phyloP scores from a whole-genome alignment of 2,329 filamentous ascomycete species.

The Fusarium floridanum region DNA sequence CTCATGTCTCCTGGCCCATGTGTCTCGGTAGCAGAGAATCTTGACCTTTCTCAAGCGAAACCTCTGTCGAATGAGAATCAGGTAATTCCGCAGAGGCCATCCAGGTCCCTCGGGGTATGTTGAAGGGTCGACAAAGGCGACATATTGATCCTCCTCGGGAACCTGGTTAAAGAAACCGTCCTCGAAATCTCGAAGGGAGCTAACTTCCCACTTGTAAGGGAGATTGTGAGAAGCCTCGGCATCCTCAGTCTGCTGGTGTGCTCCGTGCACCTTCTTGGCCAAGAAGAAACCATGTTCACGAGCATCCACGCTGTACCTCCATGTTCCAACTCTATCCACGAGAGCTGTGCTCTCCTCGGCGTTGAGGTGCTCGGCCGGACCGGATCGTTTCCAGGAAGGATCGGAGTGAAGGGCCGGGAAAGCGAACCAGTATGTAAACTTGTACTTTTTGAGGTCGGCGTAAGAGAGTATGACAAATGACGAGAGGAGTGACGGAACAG shows the following conservation, averaged over 20 bases:
- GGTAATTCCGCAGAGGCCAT: slow-evolving; percentile 91
- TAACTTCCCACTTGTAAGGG: slow-evolving; percentile 82
- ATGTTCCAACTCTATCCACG: slow-evolving; percentile 87
- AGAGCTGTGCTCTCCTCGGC: slow-evolving; percentile 80
- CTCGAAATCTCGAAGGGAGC: slow-evolving; percentile 82
- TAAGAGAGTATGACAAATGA: slow-evolving; percentile 92
- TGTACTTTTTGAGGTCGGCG: slow-evolving; percentile 97
- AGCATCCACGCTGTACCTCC: slow-evolving; percentile 84
- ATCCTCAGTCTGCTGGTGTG: slow-evolving; percentile 60
- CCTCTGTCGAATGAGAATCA: slow-evolving; percentile 85
- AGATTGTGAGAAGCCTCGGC: slow-evolving; percentile 63
- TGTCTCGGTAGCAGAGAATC: slow-evolving; percentile 91
- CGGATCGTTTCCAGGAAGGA: slow-evolving; percentile 79
- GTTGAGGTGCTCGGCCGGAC: slow-evolving; percentile 68
- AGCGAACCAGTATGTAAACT: slow-evolving; percentile 97
- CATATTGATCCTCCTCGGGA: slow-evolving; percentile 79
- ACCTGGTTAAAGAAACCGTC: slow-evolving; percentile 85
- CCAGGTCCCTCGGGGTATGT: slow-evolving; percentile 89
- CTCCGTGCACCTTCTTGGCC: slow-evolving; percentile 77
- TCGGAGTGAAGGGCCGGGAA: slow-evolving; percentile 94
- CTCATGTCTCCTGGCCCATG: slow-evolving; percentile 80
- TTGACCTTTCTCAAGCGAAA: slow-evolving; percentile 84
- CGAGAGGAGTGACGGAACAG: slow-evolving; percentile 89
- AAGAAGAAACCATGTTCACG: slow-evolving; percentile 96
- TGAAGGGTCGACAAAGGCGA: slow-evolving; percentile 92